Evolutionary conservation across 768 basidiomycete genomes (phyloP).

Genomic region (Mycena filopes): DNA sequence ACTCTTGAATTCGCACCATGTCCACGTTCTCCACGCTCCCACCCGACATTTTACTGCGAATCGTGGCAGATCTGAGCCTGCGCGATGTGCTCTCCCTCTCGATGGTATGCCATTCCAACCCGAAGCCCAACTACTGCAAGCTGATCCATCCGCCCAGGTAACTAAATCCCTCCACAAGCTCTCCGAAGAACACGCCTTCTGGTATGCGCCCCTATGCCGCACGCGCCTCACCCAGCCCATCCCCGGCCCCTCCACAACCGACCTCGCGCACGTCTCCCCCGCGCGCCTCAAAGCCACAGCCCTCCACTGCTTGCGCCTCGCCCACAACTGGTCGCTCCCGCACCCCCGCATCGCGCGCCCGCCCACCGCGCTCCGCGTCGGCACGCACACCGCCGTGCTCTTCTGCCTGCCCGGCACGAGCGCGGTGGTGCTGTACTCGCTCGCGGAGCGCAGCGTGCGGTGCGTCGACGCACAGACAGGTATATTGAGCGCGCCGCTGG

Average conservation of each 20-base stretch:
- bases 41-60: constrained; percentile 38
- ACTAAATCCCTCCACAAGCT: constrained; percentile 35
- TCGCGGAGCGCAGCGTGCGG: not conserved
- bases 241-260: constrained; percentile 40
- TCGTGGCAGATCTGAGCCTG: constrained; percentile 35
- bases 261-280: constrained; percentile 36
- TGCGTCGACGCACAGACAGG: constrained; percentile 21
- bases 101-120: constrained; percentile 18
- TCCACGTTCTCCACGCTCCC: constrained; percentile 31
- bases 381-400: constrained; percentile 17
- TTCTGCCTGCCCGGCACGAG: constrained; percentile 14
- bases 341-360: constrained; percentile 33
- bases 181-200: constrained; percentile 39
- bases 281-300: constrained; percentile 39
- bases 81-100: constrained; percentile 38
- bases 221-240: constrained; percentile 40
- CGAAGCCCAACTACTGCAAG: no score
- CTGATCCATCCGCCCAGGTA: constrained; percentile 34
- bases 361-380: constrained; percentile 27
- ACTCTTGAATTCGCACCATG: not conserved
- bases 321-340: constrained; percentile 42
- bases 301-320: constrained; percentile 41
- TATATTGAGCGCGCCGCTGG: not conserved
- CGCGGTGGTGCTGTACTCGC: constrained; percentile 20
- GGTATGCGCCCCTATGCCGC: constrained; percentile 41